These are phyloP conservation scores for Bipolaris sorokiniana DNA, from an alignment of 2,329 filamentous ascomycete species.

Conservation along the genomic window DNA sequence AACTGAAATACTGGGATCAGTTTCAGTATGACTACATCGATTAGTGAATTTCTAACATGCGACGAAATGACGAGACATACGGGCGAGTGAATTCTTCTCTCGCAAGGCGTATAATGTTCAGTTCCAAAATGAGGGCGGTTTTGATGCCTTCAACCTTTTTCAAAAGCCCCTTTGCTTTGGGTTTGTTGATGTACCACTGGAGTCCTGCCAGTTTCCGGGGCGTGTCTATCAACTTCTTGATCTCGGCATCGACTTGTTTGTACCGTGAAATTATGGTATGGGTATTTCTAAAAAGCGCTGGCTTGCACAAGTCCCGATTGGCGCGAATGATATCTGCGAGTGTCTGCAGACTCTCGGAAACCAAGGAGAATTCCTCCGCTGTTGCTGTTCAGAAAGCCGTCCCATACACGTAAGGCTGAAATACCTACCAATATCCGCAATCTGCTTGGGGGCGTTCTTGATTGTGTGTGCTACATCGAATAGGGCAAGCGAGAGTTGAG, in stretches of 20 bases:
- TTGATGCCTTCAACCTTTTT: conserved; percentile 33
- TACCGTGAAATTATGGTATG: neutral
- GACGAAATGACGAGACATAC: neutral
- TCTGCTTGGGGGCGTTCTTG: conserved; percentile 24
- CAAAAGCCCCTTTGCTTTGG: conserved; percentile 23
- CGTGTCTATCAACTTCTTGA: conserved; percentile 7
- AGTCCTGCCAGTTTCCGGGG: conserved; percentile 17
- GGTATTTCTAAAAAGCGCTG: conserved; percentile 1
- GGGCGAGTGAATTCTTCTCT: conserved; percentile 14
- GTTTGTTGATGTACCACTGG: conserved; percentile 23
- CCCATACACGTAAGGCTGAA: neutral
- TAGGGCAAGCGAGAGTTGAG: conserved; percentile 24
- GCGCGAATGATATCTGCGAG: conserved; percentile 2
- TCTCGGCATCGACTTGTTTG: conserved; percentile 2
- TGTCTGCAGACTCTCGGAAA: conserved; percentile 7
- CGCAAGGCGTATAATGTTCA: conserved; percentile 23
- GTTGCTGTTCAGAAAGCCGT: neutral
- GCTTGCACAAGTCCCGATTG: conserved; percentile 2
- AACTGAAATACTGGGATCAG: neutral
- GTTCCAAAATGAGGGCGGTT: conserved; percentile 16
- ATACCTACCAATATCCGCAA: conserved; percentile 21
- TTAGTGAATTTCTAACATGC: neutral
- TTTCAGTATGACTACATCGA: neutral
- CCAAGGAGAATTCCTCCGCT: conserved; percentile 9
- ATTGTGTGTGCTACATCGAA: conserved; percentile 24